phyloP scores from a whole-genome alignment of 371 early-diverging fungal species.

The Cokeromyces recurvatus region DNA sequence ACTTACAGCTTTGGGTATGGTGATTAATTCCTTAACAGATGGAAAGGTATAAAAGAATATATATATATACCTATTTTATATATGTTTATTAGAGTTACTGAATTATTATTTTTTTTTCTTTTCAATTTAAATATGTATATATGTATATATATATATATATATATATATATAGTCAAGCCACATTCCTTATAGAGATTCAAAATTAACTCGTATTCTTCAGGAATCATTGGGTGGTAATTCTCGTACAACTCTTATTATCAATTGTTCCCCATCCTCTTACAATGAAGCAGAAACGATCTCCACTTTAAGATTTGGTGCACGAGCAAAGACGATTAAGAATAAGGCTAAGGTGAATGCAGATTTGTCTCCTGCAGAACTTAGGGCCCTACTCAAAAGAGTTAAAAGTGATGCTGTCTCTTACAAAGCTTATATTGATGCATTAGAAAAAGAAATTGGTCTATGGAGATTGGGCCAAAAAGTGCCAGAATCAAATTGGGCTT shows the following conservation, averaged over 20 bases:
- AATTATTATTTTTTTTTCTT: too few relatives aligned
- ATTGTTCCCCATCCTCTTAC: slow-evolving; percentile 93
- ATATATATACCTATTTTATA: background rate
- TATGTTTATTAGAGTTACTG: background rate
- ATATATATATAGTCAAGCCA: slow-evolving; percentile 71
- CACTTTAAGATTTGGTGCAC: slow-evolving; percentile 96
- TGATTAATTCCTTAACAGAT: slow-evolving; percentile 83
- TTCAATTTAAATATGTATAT: too few relatives aligned
- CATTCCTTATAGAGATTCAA: slow-evolving; percentile 98
- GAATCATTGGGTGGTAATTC: slow-evolving; percentile 98
- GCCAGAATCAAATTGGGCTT: slow-evolving; percentile 68
- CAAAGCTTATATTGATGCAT: slow-evolving; percentile 72
- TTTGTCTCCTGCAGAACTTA: slow-evolving; percentile 89
- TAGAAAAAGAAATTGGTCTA: slow-evolving; percentile 82
- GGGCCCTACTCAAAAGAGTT: slow-evolving; percentile 83
- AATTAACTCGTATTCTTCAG: slow-evolving; percentile 97
- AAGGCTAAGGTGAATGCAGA: slow-evolving; percentile 97
- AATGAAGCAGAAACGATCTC: slow-evolving; percentile 95
- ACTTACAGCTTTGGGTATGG: slow-evolving; percentile 91
- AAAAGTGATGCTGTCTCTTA: slow-evolving; percentile 76
- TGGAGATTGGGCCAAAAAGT: slow-evolving; percentile 87
- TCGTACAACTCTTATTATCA: slow-evolving; percentile 95
- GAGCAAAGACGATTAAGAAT: slow-evolving; percentile 98
- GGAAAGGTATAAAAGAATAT: slow-evolving; percentile 60
- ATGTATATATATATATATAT: too few relatives aligned